Evolutionary conservation across 2,329 filamentous ascomycete species (phyloP).

Genomic region (Fusarium clavum): DNA sequence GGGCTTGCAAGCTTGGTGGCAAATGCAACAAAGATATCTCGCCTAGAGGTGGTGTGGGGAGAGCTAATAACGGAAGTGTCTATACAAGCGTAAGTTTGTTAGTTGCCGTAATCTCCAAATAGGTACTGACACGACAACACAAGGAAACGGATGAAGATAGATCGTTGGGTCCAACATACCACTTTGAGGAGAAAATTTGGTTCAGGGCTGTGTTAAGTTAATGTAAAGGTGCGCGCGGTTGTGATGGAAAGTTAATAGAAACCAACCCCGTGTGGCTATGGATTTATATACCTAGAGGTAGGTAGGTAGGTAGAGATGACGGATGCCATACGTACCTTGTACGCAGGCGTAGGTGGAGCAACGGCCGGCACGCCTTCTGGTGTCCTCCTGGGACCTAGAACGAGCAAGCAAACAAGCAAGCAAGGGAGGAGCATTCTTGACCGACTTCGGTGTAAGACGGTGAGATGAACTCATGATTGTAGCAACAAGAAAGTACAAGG

Average conservation of each 20-base stretch:
- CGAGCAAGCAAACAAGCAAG: slow-evolving; percentile 12
- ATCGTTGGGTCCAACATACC: slow-evolving; percentile 24
- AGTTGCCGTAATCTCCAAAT: slow-evolving; percentile 12
- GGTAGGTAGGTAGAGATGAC: slow-evolving; percentile 10
- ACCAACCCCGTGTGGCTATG: slow-evolving; percentile 17
- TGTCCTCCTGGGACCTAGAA: slow-evolving; percentile 6
- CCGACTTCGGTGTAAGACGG: slow-evolving; percentile 46
- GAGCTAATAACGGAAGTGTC: slow-evolving; percentile 27
- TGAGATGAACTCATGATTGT: slow-evolving; percentile 21
- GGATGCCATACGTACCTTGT: slow-evolving; percentile 5
- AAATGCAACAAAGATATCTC: slow-evolving; percentile 35
- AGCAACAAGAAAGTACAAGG: slow-evolving; percentile 1
- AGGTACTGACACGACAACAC: slow-evolving; percentile 25
- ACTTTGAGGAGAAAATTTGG: slow-evolving; percentile 20
- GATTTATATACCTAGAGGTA: slow-evolving; percentile 30
- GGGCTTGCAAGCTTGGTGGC: slow-evolving; percentile 31
- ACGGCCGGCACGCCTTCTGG: slow-evolving; percentile 31
- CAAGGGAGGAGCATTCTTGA: slow-evolving; percentile 31
- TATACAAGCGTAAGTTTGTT: slow-evolving; percentile 11
- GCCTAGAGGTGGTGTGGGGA: slow-evolving; percentile 30
- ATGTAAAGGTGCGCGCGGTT: slow-evolving; percentile 16
- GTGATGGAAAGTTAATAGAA: slow-evolving; percentile 31
- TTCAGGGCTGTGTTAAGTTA: slow-evolving; percentile 2
- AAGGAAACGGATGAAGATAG: neutral
- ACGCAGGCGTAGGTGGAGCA: slow-evolving; percentile 33